Percentiles rank a stretch among this genome's conserved stretches.
These are phyloP conservation scores for Reticulascus tulasneorum DNA, from an alignment of 2,329 filamentous ascomycete genomes.

Conservation along the genomic window DNA sequence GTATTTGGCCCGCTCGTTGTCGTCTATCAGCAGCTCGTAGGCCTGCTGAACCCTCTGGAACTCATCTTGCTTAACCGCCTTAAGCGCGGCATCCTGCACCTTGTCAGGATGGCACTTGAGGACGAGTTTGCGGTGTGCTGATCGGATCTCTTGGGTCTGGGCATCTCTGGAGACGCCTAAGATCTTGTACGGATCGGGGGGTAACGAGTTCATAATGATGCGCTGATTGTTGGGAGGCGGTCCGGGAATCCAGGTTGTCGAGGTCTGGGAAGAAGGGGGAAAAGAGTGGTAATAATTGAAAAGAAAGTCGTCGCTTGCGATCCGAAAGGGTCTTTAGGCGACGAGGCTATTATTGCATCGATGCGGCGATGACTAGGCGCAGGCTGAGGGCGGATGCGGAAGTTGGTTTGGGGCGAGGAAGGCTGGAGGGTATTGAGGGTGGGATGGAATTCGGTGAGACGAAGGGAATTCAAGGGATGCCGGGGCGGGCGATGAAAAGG, in stretches of 20 bases:
- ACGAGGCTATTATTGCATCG: conserved; percentile 14
- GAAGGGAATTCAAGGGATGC: conserved; percentile 8
- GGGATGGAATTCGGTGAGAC: conserved; percentile 1
- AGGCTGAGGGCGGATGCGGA: conserved; percentile 5
- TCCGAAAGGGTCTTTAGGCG: conserved; percentile 8
- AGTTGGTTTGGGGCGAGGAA: conserved; percentile 7
- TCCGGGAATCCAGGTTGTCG: conserved; percentile 14
- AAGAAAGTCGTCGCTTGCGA: conserved; percentile 6
- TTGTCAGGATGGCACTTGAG: conserved; percentile 92
- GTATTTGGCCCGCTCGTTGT: conserved; percentile 67
- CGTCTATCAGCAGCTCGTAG: conserved; percentile 85
- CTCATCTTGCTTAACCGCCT: conserved; percentile 75
- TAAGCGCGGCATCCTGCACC: conserved; percentile 71
- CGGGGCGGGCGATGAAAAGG: conserved; percentile 9
- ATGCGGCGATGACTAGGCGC: conserved; percentile 10
- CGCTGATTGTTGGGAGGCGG: conserved; percentile 3
- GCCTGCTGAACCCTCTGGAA: conserved; percentile 92
- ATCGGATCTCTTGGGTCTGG: conserved; percentile 66
- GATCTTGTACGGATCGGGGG: conserved; percentile 73
- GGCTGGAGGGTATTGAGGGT: conserved; percentile 1
- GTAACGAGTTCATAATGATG: conserved; percentile 43
- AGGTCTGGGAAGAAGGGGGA: not conserved
- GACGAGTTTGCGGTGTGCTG: conserved; percentile 79
- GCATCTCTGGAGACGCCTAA: conserved; percentile 73
- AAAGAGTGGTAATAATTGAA: not conserved